These are phyloP conservation scores for Lavandula angustifolia DNA, from an alignment of 257 asterid species.

Conservation along the genomic window DNA sequence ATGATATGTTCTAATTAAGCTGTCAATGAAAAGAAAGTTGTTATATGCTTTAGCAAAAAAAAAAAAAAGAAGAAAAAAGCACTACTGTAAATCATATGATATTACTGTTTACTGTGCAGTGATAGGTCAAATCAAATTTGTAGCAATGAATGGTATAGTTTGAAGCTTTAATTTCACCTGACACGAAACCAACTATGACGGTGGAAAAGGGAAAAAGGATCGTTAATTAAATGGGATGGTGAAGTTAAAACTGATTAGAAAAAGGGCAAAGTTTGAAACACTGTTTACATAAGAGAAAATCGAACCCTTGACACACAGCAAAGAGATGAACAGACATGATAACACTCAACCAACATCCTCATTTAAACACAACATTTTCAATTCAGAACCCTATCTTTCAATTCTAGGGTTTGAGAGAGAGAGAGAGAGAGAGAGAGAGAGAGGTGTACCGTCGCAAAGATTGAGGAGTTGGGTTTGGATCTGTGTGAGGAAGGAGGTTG, in stretches of 20 bases:
- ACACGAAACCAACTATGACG: constrained; percentile 39
- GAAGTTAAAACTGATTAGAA: too few species aligned
- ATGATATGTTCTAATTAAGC: too few species aligned
- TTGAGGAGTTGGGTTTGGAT: constrained; percentile 61
- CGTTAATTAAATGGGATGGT: neutral
- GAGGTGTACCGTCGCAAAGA: constrained; percentile 60
- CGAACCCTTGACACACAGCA: constrained; percentile 28
- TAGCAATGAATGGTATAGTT: constrained; percentile 29
- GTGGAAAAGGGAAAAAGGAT: constrained; percentile 27
- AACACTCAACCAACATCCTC: too few species aligned
- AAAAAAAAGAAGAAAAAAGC: too few species aligned
- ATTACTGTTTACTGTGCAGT: constrained; percentile 29
- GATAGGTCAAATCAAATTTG: constrained; percentile 63
- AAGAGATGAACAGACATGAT: too few species aligned
- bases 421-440: neutral
- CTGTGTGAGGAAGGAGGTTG: constrained; percentile 70
- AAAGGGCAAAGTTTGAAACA: too few species aligned
- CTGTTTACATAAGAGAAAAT: constrained; percentile 32
- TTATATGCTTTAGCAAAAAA: neutral
- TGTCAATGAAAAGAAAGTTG: too few species aligned
- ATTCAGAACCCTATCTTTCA: constrained; percentile 10
- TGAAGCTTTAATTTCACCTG: constrained; percentile 41
- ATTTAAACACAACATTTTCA: too few species aligned
- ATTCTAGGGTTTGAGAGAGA: constrained; percentile 41
- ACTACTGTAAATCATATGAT: constrained; percentile 33